A percentile compares a stretch with the other conserved stretches of the same genome.
These are phyloP conservation scores for Lentinula detonsa DNA, from an alignment of 768 basidiomycete species.

Conservation along the genomic window DNA sequence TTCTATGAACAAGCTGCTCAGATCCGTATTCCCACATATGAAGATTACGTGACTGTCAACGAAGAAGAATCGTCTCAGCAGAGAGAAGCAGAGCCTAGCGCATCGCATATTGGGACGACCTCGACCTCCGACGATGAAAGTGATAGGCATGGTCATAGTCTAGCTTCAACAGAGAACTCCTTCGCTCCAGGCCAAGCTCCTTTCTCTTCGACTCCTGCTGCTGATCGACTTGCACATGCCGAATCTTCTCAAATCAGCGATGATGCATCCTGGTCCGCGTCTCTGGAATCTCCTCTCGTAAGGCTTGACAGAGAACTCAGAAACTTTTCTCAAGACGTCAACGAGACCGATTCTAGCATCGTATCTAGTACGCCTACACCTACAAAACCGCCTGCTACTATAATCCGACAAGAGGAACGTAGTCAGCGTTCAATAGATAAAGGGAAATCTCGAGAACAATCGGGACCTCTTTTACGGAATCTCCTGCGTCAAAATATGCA, in stretches of 20 bases:
- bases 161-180: slow-evolving; percentile 57
- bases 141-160: slow-evolving; percentile 31
- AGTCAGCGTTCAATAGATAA: slow-evolving; percentile 16
- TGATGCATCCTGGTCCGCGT: slow-evolving; percentile 65
- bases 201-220: slow-evolving; percentile 76
- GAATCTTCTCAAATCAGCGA: slow-evolving; percentile 40
- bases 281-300: slow-evolving; percentile 69
- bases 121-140: slow-evolving; percentile 4
- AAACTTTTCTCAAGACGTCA: slow-evolving; percentile 42
- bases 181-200: slow-evolving; percentile 72
- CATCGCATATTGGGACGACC: slow-evolving; percentile 9
- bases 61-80: slow-evolving; percentile 37
- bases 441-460: slow-evolving; percentile 31
- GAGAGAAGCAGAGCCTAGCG: slow-evolving; percentile 24
- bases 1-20: slow-evolving; percentile 95
- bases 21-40: slow-evolving; percentile 72
- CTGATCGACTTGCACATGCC: slow-evolving; percentile 28
- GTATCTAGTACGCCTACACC: slow-evolving; percentile 1
- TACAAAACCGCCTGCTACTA: background rate
- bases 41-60: slow-evolving; percentile 55
- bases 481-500: slow-evolving; percentile 48
- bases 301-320: slow-evolving; percentile 60
- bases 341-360: slow-evolving; percentile 9
- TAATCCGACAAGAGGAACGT: background rate
- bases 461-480: slow-evolving; percentile 36